Evolutionary conservation across 768 basidiomycete genomes (phyloP).

Genomic region (Termitomyces sp.): DNA sequence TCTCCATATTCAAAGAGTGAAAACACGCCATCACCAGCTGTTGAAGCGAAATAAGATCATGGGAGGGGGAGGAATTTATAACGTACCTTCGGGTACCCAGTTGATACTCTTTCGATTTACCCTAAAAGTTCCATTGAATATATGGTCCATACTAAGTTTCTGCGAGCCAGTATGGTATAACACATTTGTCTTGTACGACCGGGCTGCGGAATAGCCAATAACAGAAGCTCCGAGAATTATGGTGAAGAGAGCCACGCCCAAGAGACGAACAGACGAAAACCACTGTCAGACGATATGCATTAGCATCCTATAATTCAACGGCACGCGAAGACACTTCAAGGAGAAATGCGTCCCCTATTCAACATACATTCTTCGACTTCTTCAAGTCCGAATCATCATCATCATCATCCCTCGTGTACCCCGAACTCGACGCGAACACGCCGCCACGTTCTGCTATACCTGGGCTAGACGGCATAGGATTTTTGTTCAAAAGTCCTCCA

Average conservation of each 20-base stretch:
- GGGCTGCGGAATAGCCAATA: constrained; percentile 78
- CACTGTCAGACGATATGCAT: constrained; percentile 29
- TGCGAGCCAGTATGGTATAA: constrained; percentile 50
- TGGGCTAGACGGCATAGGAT: constrained; percentile 19
- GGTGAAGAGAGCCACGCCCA: constrained; percentile 63
- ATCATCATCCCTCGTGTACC: constrained; percentile 3
- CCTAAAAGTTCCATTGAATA: constrained; percentile 89
- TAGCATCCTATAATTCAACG: not conserved
- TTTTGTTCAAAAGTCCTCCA: constrained; percentile 46
- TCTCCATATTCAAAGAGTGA: constrained; percentile 56
- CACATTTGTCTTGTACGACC: constrained; percentile 58
- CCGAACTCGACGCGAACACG: constrained; percentile 8
- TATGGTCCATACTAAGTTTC: constrained; percentile 82
- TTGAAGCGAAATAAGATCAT: not conserved
- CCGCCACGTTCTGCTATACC: constrained; percentile 22
- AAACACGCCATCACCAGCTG: constrained; percentile 95
- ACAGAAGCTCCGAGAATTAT: constrained; percentile 50
- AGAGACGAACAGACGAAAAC: constrained; percentile 51
- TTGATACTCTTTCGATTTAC: constrained; percentile 45
- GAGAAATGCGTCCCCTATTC: not conserved
- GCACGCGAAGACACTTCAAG: not conserved
- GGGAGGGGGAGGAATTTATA: not conserved
- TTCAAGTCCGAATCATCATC: constrained; percentile 9
- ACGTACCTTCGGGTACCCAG: constrained; percentile 92
- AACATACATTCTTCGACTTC: constrained; percentile 7